phyloP scores from a whole-genome alignment of 2,329 filamentous ascomycete genomes.

The Fusarium sp. region DNA sequence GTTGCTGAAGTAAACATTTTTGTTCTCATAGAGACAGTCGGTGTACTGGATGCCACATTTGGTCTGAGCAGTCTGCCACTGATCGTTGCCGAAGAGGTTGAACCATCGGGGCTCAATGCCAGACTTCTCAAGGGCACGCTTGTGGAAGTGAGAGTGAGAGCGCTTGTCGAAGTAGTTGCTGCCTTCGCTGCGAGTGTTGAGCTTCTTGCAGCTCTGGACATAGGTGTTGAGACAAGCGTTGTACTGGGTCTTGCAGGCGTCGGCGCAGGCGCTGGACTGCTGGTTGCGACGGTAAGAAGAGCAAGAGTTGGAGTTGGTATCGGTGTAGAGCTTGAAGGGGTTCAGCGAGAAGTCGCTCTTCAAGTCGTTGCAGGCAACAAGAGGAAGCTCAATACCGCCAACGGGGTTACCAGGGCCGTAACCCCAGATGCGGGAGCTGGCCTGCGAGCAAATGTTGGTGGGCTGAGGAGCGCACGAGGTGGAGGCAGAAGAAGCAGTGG shows the following conservation, averaged over 20 bases:
- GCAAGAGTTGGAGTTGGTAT: conserved; percentile 58
- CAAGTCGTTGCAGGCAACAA: conserved; percentile 67
- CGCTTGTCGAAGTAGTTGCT: conserved; percentile 38
- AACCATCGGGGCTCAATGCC: conserved; percentile 45
- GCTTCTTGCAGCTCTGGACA: conserved; percentile 59
- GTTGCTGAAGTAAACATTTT: conserved; percentile 49
- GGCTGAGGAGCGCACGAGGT: conserved; percentile 58
- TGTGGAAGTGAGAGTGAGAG: conserved; percentile 39
- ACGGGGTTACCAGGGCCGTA: conserved; percentile 74
- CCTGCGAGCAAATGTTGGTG: conserved; percentile 66
- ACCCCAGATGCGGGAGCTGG: conserved; percentile 67
- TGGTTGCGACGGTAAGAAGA: conserved; percentile 56
- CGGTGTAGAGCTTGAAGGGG: conserved; percentile 66
- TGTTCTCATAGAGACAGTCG: conserved; percentile 61
- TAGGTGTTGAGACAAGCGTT: conserved; percentile 62
- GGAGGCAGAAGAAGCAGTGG: conserved; percentile 49
- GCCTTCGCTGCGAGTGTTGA: conserved; percentile 42
- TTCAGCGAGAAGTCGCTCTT: conserved; percentile 55
- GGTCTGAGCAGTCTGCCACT: conserved; percentile 48
- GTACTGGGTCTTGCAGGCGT: conserved; percentile 67
- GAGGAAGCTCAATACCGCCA: conserved; percentile 63
- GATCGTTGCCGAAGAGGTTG: conserved; percentile 49
- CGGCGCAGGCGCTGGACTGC: conserved; percentile 58
- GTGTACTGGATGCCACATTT: conserved; percentile 64
- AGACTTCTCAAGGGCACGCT: conserved; percentile 44